A percentile compares a stretch with the other conserved stretches of the same genome.
phyloP scores from a whole-genome alignment of 108 stramenopile genomes.

The Fistulifera solaris region DNA sequence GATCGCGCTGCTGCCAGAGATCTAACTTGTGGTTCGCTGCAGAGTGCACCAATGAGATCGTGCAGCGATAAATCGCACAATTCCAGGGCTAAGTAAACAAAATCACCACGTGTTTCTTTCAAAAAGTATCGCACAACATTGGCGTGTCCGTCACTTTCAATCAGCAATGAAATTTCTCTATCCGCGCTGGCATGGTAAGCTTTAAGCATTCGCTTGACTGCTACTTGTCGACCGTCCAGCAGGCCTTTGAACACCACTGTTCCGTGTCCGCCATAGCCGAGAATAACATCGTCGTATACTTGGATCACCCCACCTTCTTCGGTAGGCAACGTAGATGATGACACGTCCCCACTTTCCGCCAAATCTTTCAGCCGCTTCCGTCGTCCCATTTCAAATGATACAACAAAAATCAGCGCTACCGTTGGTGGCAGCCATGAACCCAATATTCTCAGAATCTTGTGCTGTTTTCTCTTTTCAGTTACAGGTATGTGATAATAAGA shows the following conservation, averaged over 20 bases:
- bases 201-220: slow-evolving; percentile 92
- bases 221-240: slow-evolving; percentile 84
- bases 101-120: slow-evolving; percentile 85
- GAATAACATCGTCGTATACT: slow-evolving; percentile 74
- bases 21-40: slow-evolving; percentile 7
- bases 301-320: slow-evolving; percentile 44
- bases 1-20: slow-evolving; percentile 27
- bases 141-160: slow-evolving; percentile 89
- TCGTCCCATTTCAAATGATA: slow-evolving; percentile 77
- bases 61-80: slow-evolving; percentile 86
- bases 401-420: slow-evolving; percentile 62
- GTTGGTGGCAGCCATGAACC: slow-evolving; percentile 78
- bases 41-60: slow-evolving; percentile 61
- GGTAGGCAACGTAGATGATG: not conserved
- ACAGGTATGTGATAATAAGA: slow-evolving; percentile 7
- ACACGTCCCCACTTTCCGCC: slow-evolving; percentile 8
- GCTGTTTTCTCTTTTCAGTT: slow-evolving; percentile 9
- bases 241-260: slow-evolving; percentile 90
- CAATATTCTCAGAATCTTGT: slow-evolving; percentile 42
- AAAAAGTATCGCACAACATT: slow-evolving; percentile 88
- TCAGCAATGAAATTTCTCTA: slow-evolving; percentile 86
- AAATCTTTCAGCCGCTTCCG: slow-evolving; percentile 57
- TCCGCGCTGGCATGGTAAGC: slow-evolving; percentile 89
- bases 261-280: slow-evolving; percentile 94
- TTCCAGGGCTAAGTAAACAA: slow-evolving; percentile 92